phyloP scores from a whole-genome alignment of 2,329 filamentous ascomycete genomes.

The Coleophoma crateriformis region DNA sequence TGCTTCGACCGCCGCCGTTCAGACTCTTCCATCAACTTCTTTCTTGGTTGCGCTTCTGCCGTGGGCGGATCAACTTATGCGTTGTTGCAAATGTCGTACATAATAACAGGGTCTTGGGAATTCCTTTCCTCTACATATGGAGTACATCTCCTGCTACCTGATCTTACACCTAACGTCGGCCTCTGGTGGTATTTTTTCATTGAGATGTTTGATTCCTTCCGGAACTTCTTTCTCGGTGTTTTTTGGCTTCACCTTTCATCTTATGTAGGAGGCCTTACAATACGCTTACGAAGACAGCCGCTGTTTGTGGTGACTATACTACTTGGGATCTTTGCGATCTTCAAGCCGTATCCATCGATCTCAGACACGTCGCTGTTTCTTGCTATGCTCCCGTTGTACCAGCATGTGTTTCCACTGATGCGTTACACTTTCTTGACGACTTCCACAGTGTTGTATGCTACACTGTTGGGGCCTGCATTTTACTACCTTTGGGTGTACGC shows the following conservation, averaged over 20 bases:
- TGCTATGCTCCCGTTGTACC: constrained; percentile 74
- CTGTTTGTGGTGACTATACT: constrained; percentile 81
- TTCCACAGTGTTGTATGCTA: constrained; percentile 79
- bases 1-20: constrained; percentile 59
- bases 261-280: constrained; percentile 80
- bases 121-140: constrained; percentile 89
- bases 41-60: constrained; percentile 43
- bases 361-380: constrained; percentile 85
- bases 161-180: constrained; percentile 90
- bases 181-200: constrained; percentile 99
- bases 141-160: constrained; percentile 83
- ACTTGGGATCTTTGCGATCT: constrained; percentile 85
- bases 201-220: constrained; percentile 98
- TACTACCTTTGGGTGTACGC: constrained; percentile 98
- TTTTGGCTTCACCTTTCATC: constrained; percentile 94
- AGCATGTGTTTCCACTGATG: constrained; percentile 91
- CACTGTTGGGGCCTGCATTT: constrained; percentile 86
- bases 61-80: constrained; percentile 49
- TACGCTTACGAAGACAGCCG: constrained; percentile 80
- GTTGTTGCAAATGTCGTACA: constrained; percentile 66
- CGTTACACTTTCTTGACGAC: constrained; percentile 86
- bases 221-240: constrained; percentile 92
- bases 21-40: constrained; percentile 42
- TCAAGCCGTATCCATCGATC: constrained; percentile 95
- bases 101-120: constrained; percentile 78